Evolutionary conservation across 495 filamentous ascomycete genomes (phyloP), one percentile per base, ranked within the genome.

Genomic region (Annulohypoxylon nitens): DNA sequence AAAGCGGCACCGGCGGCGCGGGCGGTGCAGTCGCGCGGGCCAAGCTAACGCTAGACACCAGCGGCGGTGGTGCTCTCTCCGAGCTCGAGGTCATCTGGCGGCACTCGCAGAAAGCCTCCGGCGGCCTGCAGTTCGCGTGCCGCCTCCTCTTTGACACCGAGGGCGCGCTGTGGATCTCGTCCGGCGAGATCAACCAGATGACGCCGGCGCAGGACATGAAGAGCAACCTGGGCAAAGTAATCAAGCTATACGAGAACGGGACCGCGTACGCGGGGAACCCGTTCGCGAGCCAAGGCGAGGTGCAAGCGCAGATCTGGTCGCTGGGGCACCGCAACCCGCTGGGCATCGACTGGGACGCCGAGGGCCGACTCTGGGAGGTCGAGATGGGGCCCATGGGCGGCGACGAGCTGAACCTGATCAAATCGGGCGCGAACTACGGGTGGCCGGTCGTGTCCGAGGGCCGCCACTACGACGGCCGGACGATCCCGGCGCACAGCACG

Each of bases 381-480:
- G 79, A 81, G 64, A 81, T 81, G 79, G 79, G 79, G 6, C 79
- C 79, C 51, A 78, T 78, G 79, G 79, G 79, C 59, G 79, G 79
- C 65, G 79, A 81, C 61, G 79, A 81, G 75, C 69, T 81, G 68
- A 81, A 81, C 74, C 77, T 81, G 61, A 79, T 81, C 61, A 20
- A 78, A 58, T 63, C 47, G 66, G 79, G 79, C 72, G 76, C 67
- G 64, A 81, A 81, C 75, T 81, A 81, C 55, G 79, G 79, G 45
- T 81, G 79, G 79, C 79, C 79, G 54, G 47, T 78, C 55, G 79
- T 81, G 58, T 79, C 71, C 55, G 71, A 78, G 70, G 79, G 79
- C 47, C 64, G 71, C 67, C 79, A 81, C 43, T 81, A 81, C 71
- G 77, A 81, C 63, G 79, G 79, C 60, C 69, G 75, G 12, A 74